These are phyloP conservation scores for Arabidopsis thaliana DNA, from an alignment of 345 rosid species.

Conservation along the genomic window TAIR10.1 NC_003076.8:18372501-18373000, in stretches of 20 bases:
- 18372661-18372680: neutral
- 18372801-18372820: constrained; percentile 28
- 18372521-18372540: neutral
- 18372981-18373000: constrained; percentile 19
- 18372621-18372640: neutral
- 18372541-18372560: neutral
- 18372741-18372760: neutral
- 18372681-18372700: neutral
- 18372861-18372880: constrained; percentile 30
- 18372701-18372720: neutral
- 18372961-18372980: constrained; percentile 32
- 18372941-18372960: constrained; percentile 36
- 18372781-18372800: constrained; percentile 8
- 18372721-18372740: neutral
- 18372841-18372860: constrained; percentile 29
- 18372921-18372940: constrained; percentile 41
- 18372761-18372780: neutral
- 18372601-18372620: neutral
- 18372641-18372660: constrained; percentile 6
- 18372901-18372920: constrained; percentile 32
- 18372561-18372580: neutral
- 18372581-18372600: neutral
- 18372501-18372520: constrained; percentile 1
- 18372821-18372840: constrained; percentile 36
- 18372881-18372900: constrained; percentile 34